Base-by-base conservation (phyloP, 129 eudicot genomes). In the Helianthus tuberosus region DNA sequence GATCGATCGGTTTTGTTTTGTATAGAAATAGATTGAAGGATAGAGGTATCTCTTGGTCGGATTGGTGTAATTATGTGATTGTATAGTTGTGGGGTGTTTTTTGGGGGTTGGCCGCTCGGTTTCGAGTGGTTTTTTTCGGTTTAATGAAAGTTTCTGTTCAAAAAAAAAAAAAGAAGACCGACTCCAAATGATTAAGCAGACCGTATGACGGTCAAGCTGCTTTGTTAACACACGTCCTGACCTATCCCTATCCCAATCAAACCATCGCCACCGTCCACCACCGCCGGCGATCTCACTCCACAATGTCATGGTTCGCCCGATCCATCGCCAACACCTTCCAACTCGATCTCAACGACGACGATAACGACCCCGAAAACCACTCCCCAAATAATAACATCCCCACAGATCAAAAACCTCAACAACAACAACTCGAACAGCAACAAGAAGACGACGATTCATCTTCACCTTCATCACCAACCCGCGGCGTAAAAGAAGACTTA, bases 401-500 rank as follows among this genome's bases (percentile, higher is more conserved):
- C 54, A 38, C 77, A 6, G 76, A 76, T 36, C 51, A 36, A 35
- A 67, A 35, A 55, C 23, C 16, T 20, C 16, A 39, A 63, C 68
- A 60, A 55, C 44, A 59, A 71, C 36, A 32, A 32, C 36, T 25
- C 2, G 1, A 32, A 32, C 36, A 32, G 3, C 39, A 57, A 59
- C 17, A 25, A 2, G 74, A 68, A 35, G 81, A 86, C 10, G 74
- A 62, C 3, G 75, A 83, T 23, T 44, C 82, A 0, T 78, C 88
- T 9, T 32, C 82, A 0, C 80, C 88, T 9, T 44, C 68, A 14
- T 57, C 88, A 29, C 86, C 94, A 29, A 67, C 75, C 0, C 91
- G 94, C 16, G 99, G 99, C 39, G 99, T 95, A 55, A 95, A 91
- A 70, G 97, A 91, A 9, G 99, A 91, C 73, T 75, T 95, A 49